These are phyloP conservation scores for Suillus subalutaceus DNA, from an alignment of 768 basidiomycete genomes.

Conservation along the genomic window DNA sequence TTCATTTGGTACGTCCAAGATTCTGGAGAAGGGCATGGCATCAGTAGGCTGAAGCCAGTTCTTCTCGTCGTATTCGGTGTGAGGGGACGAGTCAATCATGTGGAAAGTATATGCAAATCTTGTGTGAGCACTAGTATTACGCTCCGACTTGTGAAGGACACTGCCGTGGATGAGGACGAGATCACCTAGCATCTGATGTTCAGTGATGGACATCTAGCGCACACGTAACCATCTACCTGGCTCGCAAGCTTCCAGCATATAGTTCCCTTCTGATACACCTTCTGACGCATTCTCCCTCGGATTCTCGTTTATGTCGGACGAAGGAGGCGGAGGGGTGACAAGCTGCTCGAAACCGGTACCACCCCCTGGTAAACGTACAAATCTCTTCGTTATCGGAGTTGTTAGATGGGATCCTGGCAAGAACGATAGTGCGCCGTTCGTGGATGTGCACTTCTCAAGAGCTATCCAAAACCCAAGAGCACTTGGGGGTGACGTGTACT, in stretches of 20 bases:
- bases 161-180: conserved; percentile 93
- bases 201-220: neutral
- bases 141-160: conserved; percentile 90
- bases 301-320: conserved; percentile 11
- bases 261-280: conserved; percentile 43
- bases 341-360: conserved; percentile 88
- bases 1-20: conserved; percentile 41
- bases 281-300: neutral
- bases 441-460: conserved; percentile 80
- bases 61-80: conserved; percentile 80
- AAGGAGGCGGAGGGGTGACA: conserved; percentile 30
- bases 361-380: conserved; percentile 72
- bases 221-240: conserved; percentile 53
- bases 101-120: conserved; percentile 97
- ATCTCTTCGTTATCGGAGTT: conserved; percentile 76
- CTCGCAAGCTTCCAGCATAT: conserved; percentile 69
- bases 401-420: conserved; percentile 87
- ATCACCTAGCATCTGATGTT: conserved; percentile 51
- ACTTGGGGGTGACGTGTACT: conserved; percentile 91
- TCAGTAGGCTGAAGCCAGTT: conserved; percentile 94
- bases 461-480: conserved; percentile 98
- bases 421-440: conserved; percentile 87
- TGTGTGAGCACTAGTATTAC: conserved; percentile 78
- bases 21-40: conserved; percentile 77
- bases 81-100: conserved; percentile 80